Evolutionary conservation across 2,329 filamentous ascomycete species (phyloP), one percentile per base, ranked within the genome.

Genomic region (Ophiostoma australiae): DNA sequence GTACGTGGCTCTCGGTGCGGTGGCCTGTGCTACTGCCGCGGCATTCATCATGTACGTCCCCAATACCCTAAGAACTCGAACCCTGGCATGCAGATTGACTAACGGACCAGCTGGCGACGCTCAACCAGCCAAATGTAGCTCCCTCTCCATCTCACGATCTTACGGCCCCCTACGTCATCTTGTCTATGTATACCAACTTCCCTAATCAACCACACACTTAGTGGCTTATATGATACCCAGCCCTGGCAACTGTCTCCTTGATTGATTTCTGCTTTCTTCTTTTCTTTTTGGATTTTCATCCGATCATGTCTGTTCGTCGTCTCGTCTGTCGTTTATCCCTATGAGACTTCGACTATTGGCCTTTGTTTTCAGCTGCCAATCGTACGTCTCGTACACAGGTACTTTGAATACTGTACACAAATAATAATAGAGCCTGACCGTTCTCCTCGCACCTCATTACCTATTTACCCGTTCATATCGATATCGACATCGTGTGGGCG

Each of bases 1-100:
- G 77, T 97, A 97, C 76, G 87, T 98, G 76, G 93, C 92, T 1
- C 82, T 96, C 4, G 92, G 91, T 0, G 94, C 92, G 0, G 88
- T 86, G 8, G 84, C 85, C 0, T 90, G 88, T 74, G 89, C 89
- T 1, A 85, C 84, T 6, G 80, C 89, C 6, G 88, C 88, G 0
- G 88, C 87, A 1, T 82, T 87, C 70, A 88, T 90, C 83, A 90
- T 90, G 68, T 90, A 86, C 92, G 91, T 81, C 91, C 39, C 27
- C 2, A 1, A 31, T 20, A 52, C 31, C 10, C 23, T 23, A 11
- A 52, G 31, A 27, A 37, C 61, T 44, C 33, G 37, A 7, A 2
- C 31, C 7, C 23, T 63, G 13, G n/a, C 17, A 39, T 37, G 31
- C 52, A 58, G 3, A 27, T 58, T 58, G 4, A 48, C 66, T 67